Percentiles rank a stretch among this genome's conserved stretches.
Evolutionary conservation across 148 eudicot genomes (phyloP).

Genomic region (Camellia japonica): DNA sequence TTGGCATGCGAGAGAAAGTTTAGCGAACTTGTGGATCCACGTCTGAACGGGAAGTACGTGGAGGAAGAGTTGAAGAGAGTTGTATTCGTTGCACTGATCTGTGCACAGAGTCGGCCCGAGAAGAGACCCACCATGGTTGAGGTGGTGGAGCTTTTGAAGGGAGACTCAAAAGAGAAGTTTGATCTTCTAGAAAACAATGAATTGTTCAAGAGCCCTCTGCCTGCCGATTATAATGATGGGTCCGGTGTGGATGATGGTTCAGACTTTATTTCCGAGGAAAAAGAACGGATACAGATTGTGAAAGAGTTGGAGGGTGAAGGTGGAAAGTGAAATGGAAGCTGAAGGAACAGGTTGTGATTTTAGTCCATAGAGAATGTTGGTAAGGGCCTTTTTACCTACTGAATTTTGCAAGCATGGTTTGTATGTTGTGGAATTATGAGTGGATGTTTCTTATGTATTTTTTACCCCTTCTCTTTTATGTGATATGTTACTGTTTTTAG

Average conservation of each 20-base stretch:
- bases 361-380: not conserved
- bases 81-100: slow-evolving; percentile 51
- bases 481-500: not conserved
- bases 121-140: slow-evolving; percentile 84
- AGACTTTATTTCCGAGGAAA: slow-evolving; percentile 38
- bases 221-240: slow-evolving; percentile 17
- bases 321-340: not conserved
- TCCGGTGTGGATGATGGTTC: slow-evolving; percentile 27
- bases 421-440: not conserved
- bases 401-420: not conserved
- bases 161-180: slow-evolving; percentile 59
- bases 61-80: slow-evolving; percentile 69
- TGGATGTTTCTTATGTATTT: not conserved
- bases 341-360: not conserved
- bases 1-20: slow-evolving; percentile 55
- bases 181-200: slow-evolving; percentile 47
- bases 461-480: not conserved
- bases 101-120: slow-evolving; percentile 64
- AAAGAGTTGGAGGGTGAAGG: not conserved
- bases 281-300: slow-evolving; percentile 15
- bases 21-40: slow-evolving; percentile 68
- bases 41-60: slow-evolving; percentile 54
- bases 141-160: slow-evolving; percentile 73
- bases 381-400: not conserved
- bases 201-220: slow-evolving; percentile 29